These are phyloP conservation scores for Helianthus tuberosus DNA, from an alignment of 129 eudicot genomes.

Conservation along the genomic window DNA sequence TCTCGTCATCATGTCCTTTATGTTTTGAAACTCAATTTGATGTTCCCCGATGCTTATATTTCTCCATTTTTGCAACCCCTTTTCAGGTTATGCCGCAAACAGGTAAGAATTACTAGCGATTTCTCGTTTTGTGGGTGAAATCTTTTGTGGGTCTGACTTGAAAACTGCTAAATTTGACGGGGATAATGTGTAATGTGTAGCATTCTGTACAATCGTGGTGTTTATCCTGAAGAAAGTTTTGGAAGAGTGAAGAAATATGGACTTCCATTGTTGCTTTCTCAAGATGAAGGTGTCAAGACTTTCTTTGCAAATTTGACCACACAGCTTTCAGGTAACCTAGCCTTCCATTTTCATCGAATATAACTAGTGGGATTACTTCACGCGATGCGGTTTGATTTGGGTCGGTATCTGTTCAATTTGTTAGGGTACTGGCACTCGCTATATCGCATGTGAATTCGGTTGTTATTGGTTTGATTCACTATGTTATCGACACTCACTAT, in stretches of 20 bases:
- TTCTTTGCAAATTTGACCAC: constrained; percentile 76
- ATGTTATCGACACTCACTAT: too few species aligned
- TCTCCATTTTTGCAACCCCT: constrained; percentile 27
- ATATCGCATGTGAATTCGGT: too few species aligned
- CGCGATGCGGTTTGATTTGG: too few species aligned
- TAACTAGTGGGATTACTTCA: background rate
- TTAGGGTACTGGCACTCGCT: too few species aligned
- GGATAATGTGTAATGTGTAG: constrained; percentile 74
- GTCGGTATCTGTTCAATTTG: too few species aligned
- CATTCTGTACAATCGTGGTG: constrained; percentile 88
- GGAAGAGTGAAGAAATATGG: constrained; percentile 94
- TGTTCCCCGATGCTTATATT: constrained; percentile 1
- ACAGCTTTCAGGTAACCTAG: constrained; percentile 77
- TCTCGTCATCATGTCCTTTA: background rate
- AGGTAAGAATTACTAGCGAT: constrained; percentile 47
- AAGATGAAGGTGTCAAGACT: constrained; percentile 90
- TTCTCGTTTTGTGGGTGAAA: constrained; percentile 17
- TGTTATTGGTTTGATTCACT: too few species aligned
- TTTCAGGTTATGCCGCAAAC: constrained; percentile 97
- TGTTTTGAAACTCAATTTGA: constrained; percentile 29
- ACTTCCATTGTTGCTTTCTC: constrained; percentile 87
- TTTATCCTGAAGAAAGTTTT: constrained; percentile 92
- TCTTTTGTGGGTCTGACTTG: constrained; percentile 7
- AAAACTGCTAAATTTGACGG: constrained; percentile 47
- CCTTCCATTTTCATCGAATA: background rate